Base-by-base conservation (phyloP, 1,284 basidiomycete species). In the Retiboletus flavoniger region DNA sequence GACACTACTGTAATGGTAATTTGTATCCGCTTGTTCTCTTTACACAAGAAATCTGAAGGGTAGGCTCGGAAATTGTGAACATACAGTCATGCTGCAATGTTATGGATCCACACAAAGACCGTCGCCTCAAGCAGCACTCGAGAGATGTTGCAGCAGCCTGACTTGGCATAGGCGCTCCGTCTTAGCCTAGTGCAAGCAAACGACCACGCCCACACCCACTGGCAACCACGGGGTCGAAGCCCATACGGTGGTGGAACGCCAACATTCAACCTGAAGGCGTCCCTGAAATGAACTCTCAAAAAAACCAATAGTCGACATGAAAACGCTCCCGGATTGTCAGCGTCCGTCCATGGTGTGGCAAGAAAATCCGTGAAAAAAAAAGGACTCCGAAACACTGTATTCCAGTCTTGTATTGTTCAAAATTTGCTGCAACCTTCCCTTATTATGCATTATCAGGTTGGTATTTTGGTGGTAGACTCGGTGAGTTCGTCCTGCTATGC, bases 11-110 rank as follows among this genome's bases (percentile, higher is more conserved):
- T 7, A 17, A 19, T 19, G n/a, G n/a, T n/a, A n/a, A n/a, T n/a
- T n/a, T 8, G 7, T 38, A 19, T 41, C 8, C 3, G 28, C 11
- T 6, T n/a, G 7, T 26, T 10, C 19, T 31, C 35, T 13, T 14
- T 9, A 19, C 13, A 40, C 17, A 13, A 16, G 35, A 47, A 35
- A 6, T 17, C 17, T n/a, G 10, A 31, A 28, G 21, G 9, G 13
- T 32, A 17, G 16, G 36, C 35, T 53, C 38, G 38, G 45, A 47
- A 9, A 51, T 50, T 49, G 34, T 28, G 36, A 44, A 50, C 41
- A 39, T 17, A 31, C n/a, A 21, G 28, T 9, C 24, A 17, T 39
- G 35, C 26, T 26, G 31, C 28, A 13, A 42, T 13, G 8, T n/a
- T 21, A 24, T 29, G 39, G 35, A 35, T 28, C 13, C 9, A 17